These are phyloP conservation scores for Fusarium stilboides DNA, from an alignment of 2,329 filamentous ascomycete species.

Conservation along the genomic window DNA sequence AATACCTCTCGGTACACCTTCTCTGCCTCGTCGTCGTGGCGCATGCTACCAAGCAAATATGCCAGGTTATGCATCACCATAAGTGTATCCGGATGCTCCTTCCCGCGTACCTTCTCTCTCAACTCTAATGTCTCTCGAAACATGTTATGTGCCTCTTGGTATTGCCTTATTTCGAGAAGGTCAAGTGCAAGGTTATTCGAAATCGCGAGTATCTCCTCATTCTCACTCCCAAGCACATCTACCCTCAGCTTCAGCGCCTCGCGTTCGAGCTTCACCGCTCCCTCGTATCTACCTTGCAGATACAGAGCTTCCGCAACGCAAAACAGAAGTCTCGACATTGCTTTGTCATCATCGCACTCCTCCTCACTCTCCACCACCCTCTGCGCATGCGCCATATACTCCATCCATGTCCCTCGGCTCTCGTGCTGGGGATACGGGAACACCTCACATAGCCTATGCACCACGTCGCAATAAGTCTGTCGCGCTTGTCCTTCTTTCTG, in stretches of 20 bases:
- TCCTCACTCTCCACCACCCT: too few relatives aligned
- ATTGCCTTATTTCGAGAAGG: slow-evolving; percentile 3
- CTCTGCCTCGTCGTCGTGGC: neutral
- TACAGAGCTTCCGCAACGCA: too few relatives aligned
- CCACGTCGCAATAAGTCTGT: neutral
- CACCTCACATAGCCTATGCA: slow-evolving; percentile 24
- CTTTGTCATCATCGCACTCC: too few relatives aligned
- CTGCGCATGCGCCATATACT: too few relatives aligned
- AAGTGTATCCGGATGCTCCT: slow-evolving; percentile 28
- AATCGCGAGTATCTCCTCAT: fast-evolving
- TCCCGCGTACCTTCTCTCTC: slow-evolving; percentile 27
- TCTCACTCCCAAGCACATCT: neutral
- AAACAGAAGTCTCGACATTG: too few relatives aligned
- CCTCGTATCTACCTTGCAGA: slow-evolving; percentile 14
- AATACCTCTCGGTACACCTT: neutral
- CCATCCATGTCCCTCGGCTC: slow-evolving; percentile 17
- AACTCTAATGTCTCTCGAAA: slow-evolving; percentile 26
- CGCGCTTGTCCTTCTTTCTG: neutral
- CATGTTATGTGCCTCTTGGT: slow-evolving; percentile 39
- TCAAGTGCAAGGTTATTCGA: neutral
- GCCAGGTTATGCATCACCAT: slow-evolving; percentile 24
- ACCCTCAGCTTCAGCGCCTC: neutral
- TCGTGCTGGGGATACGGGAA: slow-evolving; percentile 32
- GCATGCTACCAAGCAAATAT: neutral
- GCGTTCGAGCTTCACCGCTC: neutral